Evolutionary conservation across 2,329 filamentous ascomycete genomes (phyloP), one percentile per base, ranked within the genome.

Genomic region (Akanthomyces muscarius): DNA sequence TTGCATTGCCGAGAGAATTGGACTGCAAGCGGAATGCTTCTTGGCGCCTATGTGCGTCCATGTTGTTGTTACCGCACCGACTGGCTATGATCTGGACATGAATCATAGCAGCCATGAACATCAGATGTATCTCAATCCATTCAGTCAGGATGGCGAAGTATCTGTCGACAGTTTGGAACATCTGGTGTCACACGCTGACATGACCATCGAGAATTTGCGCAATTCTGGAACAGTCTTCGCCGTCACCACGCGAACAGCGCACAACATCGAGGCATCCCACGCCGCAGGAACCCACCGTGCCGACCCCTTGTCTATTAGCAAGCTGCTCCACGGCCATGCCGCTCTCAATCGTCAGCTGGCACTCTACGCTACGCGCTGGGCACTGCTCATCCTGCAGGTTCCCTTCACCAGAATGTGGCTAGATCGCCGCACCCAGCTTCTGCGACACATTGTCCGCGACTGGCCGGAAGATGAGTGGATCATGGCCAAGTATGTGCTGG

Each of bases 21-120:
- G 89, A 1, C 75, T 99, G 53, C 83, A 89, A 68, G 91, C 93
- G 0, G 85, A 86, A 41, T 92, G 90, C 61, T 94, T 90, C 68
- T 88, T 89, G 50, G 90, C 94, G 70, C 92, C 94, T 4, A 90
- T 86, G 66, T 92, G 97, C 71, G 91, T 97, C 16, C 89, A 96
- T 71, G 90, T 87, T 21, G 86, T 96, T 59, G 86, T 98, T 14
- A 81, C 84, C 57, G 83, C 89, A 5, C 81, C 83, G 0, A 72
- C 77, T 0, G 86, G 85, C 2, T 74, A 83, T 68, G 86, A 87
- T 38, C 75, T 92, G 56, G 84, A 92, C 71, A 85, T 78, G 23
- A 69, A 71, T 14, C 73, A 81, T 1, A 75, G 81, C 54, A 77
- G 78, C 16, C 63, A 68, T 5, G 64, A 66, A 14, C 68, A 72